Evolutionary conservation across 23 red algal genomes (phyloP).

Genomic region (Gracilaria gracilis): DNA sequence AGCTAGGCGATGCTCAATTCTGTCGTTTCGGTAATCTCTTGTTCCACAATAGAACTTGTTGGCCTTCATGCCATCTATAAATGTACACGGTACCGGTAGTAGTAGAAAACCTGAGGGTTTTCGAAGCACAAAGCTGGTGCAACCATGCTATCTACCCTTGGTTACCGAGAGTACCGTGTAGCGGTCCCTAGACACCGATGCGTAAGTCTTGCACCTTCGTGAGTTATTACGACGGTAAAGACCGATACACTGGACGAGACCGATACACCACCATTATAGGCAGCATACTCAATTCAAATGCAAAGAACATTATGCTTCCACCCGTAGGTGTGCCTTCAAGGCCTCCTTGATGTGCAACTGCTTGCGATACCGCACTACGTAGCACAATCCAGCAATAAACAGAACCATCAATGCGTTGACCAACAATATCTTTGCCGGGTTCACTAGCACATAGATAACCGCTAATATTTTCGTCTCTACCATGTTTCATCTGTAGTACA

Average conservation of each 20-base stretch:
- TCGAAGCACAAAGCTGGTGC: too few relatives aligned
- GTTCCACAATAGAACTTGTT: too few relatives aligned
- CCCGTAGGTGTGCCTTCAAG: slow-evolving; percentile 51
- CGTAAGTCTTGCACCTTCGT: too few relatives aligned
- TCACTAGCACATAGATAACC: slow-evolving; percentile 86
- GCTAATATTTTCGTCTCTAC: slow-evolving; percentile 21
- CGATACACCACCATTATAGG: slow-evolving; percentile 86
- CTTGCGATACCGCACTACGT: slow-evolving; percentile 66
- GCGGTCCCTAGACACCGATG: too few relatives aligned
- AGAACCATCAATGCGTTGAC: slow-evolving; percentile 53
- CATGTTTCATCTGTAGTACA: slow-evolving; percentile 74
- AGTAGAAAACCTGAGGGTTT: too few relatives aligned
- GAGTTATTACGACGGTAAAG: too few relatives aligned
- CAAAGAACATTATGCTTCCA: slow-evolving; percentile 72
- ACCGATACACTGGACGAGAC: slow-evolving; percentile 89
- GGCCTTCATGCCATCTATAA: too few relatives aligned
- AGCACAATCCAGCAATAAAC: slow-evolving; percentile 68
- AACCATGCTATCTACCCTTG: too few relatives aligned
- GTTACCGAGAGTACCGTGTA: too few relatives aligned
- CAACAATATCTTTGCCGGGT: slow-evolving; percentile 52
- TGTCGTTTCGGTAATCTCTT: too few relatives aligned
- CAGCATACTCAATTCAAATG: slow-evolving; percentile 78
- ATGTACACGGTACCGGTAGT: too few relatives aligned
- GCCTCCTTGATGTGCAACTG: slow-evolving; percentile 11
- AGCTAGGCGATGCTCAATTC: too few relatives aligned